These are phyloP conservation scores for Leersia perrieri DNA, from an alignment of 176 grass and related monocot genomes.

Conservation along the genomic window DNA sequence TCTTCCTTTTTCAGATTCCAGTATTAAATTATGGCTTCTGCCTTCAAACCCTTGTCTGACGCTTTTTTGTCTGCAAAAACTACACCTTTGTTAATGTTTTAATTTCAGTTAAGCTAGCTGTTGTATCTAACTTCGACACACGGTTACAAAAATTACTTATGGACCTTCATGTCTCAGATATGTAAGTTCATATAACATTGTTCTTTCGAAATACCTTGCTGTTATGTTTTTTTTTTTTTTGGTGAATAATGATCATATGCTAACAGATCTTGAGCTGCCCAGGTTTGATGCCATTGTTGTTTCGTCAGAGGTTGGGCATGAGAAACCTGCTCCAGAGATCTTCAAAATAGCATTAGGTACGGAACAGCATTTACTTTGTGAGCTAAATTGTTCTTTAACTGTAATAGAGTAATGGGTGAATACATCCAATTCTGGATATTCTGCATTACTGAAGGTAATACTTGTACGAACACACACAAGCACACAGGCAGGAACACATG, in stretches of 20 bases:
- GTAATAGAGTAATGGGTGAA: neutral
- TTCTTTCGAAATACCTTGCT: neutral
- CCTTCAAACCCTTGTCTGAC: neutral
- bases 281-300: slow-evolving; percentile 98
- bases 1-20: slow-evolving; percentile 16
- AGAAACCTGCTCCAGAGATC: slow-evolving; percentile 90
- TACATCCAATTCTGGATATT: neutral
- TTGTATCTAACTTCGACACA: slow-evolving; percentile 90
- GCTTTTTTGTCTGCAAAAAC: neutral
- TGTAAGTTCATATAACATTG: slow-evolving; percentile 50
- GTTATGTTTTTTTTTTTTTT: neutral
- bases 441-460: neutral
- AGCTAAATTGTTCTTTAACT: neutral
- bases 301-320: slow-evolving; percentile 85
- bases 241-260: neutral
- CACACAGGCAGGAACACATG: neutral
- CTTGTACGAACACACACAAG: neutral
- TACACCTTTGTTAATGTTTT: slow-evolving; percentile 28
- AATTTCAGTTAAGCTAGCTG: slow-evolving; percentile 91
- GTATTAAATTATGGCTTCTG: neutral
- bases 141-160: slow-evolving; percentile 67
- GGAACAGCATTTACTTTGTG: neutral
- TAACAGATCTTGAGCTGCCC: slow-evolving; percentile 46
- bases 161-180: slow-evolving; percentile 62
- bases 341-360: slow-evolving; percentile 87